These are phyloP conservation scores for Oryza longistaminata DNA, from an alignment of 176 grass and related monocot genomes.

Conservation along the genomic window DNA sequence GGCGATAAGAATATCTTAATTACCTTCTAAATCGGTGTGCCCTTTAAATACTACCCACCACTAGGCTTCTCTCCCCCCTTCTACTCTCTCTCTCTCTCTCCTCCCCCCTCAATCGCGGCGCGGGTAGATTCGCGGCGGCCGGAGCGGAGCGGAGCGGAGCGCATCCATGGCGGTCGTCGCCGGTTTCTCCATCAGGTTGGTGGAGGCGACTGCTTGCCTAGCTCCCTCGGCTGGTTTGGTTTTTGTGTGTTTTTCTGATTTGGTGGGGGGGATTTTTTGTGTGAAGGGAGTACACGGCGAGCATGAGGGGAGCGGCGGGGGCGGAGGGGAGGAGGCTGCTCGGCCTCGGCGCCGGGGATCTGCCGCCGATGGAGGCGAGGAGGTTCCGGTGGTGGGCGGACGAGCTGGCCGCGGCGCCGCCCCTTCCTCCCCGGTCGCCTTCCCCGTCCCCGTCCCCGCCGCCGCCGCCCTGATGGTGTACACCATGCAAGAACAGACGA, in stretches of 20 bases:
- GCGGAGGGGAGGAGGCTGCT: not conserved
- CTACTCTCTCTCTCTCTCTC: not conserved
- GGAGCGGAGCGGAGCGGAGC: not conserved
- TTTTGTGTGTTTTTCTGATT: constrained; percentile 1
- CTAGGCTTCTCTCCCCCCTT: not conserved
- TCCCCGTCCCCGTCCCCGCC: no score
- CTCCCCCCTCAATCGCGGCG: not conserved
- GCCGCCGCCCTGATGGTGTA: no score
- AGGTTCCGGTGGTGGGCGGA: constrained; percentile 63
- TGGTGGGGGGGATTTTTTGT: not conserved
- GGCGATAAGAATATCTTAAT: not conserved
- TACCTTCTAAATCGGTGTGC: not conserved
- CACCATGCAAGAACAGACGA: no score
- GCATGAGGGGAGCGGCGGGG: constrained; percentile 7
- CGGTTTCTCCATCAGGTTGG: constrained; percentile 59
- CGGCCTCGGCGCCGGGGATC: not conserved
- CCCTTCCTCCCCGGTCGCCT: no score
- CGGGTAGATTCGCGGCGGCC: not conserved
- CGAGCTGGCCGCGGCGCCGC: constrained; percentile 20
- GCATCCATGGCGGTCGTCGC: constrained; percentile 30
- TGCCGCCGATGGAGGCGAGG: constrained; percentile 47
- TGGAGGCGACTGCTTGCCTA: not conserved
- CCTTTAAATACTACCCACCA: constrained; percentile 34
- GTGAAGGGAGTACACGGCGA: constrained; percentile 41
- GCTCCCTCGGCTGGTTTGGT: not conserved